Conservation (phyloP, 345 rosid species). For the Citrus glauca region DNA sequence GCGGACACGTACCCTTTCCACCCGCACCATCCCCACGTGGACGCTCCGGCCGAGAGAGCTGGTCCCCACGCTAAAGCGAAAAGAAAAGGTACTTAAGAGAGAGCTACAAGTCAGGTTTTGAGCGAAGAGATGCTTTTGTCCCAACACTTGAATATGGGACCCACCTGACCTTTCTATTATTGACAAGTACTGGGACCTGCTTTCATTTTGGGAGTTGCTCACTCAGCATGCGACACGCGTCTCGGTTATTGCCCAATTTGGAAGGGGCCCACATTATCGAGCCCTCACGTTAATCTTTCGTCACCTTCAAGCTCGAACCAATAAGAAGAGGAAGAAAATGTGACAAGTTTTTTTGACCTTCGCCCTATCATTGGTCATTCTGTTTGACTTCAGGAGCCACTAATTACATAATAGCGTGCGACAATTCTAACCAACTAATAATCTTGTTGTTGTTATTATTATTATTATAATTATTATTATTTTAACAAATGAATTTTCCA, state of each 20-base stretch:
- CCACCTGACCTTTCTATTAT: slow-evolving; percentile 5
- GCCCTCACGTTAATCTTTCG: slow-evolving; percentile 18
- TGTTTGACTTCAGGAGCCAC: not conserved
- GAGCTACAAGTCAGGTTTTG: not conserved
- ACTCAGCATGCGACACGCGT: slow-evolving; percentile 20
- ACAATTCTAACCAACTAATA: not conserved
- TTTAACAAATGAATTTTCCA: too few species aligned
- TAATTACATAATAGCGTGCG: not conserved
- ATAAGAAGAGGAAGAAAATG: not conserved
- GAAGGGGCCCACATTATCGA: slow-evolving; percentile 13
- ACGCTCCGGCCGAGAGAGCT: slow-evolving; percentile 7
- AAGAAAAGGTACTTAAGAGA: not conserved
- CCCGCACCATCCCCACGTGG: slow-evolving; percentile 13
- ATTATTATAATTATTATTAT: too few species aligned
- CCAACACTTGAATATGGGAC: slow-evolving; percentile 6
- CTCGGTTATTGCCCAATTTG: not conserved
- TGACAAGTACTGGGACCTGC: slow-evolving; percentile 17
- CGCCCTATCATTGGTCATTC: not conserved
- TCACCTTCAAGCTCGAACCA: slow-evolving; percentile 14
- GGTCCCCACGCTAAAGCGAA: slow-evolving; percentile 5
- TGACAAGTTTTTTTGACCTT: not conserved
- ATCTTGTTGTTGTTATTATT: too few species aligned
- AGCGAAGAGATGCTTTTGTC: slow-evolving; percentile 14
- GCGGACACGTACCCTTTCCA: slow-evolving; percentile 24
- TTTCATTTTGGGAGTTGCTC: not conserved